Conservation (phyloP, 371 early-diverging fungal species). For the Rhizopus stolonifer region DNA sequence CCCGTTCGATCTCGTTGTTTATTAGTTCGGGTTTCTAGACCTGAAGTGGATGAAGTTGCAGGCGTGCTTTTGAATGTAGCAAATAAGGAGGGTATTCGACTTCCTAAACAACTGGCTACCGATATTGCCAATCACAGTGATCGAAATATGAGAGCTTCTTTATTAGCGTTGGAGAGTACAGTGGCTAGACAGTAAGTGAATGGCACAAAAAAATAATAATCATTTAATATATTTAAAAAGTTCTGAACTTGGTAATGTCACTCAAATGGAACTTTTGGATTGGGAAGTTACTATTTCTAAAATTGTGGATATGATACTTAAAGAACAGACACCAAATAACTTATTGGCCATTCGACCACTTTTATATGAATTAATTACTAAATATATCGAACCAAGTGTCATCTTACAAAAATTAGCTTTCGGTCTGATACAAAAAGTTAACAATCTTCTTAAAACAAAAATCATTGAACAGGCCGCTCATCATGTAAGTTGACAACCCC, state of each 20-base stretch:
- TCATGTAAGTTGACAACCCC: constrained; percentile 54
- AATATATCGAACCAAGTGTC: constrained; percentile 85
- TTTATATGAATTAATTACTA: constrained; percentile 85
- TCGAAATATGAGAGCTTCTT: constrained; percentile 89
- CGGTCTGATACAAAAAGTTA: constrained; percentile 64
- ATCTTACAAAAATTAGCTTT: constrained; percentile 73
- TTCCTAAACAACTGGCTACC: constrained; percentile 67
- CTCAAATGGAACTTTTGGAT: constrained; percentile 72
- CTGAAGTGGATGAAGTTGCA: constrained; percentile 68
- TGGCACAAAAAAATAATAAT: constrained; percentile 13
- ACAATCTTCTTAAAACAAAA: constrained; percentile 60
- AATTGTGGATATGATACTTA: constrained; percentile 69
- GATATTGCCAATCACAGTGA: constrained; percentile 70
- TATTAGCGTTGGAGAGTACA: constrained; percentile 90
- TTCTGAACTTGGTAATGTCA: constrained; percentile 42
- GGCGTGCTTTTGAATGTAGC: constrained; percentile 71
- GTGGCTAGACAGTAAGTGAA: constrained; percentile 66
- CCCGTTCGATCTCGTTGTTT: constrained; percentile 97
- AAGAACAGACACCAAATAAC: constrained; percentile 71
- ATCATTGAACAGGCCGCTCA: constrained; percentile 79
- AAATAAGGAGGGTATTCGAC: constrained; percentile 69
- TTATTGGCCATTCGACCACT: constrained; percentile 73
- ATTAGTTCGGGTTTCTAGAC: constrained; percentile 87
- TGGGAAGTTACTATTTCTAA: constrained; percentile 85
- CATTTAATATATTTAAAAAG: constrained; percentile 26